Base-by-base conservation (phyloP, 2,329 filamentous ascomycete genomes). In the Microdochium paspali region DNA sequence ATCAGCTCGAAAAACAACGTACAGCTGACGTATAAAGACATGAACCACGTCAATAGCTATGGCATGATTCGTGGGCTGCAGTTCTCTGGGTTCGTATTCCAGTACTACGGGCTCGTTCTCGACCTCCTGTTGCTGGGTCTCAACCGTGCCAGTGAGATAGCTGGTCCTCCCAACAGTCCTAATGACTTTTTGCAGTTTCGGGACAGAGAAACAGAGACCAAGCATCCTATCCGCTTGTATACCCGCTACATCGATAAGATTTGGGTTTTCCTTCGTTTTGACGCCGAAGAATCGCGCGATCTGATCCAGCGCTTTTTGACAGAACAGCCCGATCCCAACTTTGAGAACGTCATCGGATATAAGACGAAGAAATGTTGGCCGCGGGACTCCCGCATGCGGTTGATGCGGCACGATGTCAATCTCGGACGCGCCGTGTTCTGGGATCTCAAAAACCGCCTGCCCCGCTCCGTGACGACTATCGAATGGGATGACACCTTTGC, bases 281-380 rank as follows among this genome's bases (percentile, higher is more conserved):
- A 80, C 3, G 90, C 90, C 0, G 93, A 98, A 43, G 93, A 98
- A 61, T 95, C 91, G 3, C 79, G 93, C 51, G 93, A 98, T 59
- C 74, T 98, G 44, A 98, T 98, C 50, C 93, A 98, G 65, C 85
- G 93, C 10, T 98, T 97, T 76, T 74, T 98, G 56, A 98, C 94
- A 0, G 94, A 98, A 63, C 91, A 98, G 61, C 93, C 93, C 0
- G 94, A 98, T 65, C 93, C 93, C 2, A 98, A 98, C 62, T 98
- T 98, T 55, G 93, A 98, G 64, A 98, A 98, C 54, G 93, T 98
- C 39, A 97, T 98, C 57, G 93, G 93, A 0, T 98, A 97, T 68
- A 90, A 88, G 72, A 98, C 95, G 69, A 98, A 98, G 75, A 98
- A 97, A 66, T 98, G 94, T 68, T 98, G 93, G 93, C 94, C 93